phyloP scores from a whole-genome alignment of 148 eudicot species.

The Bassia scoparia region DNA sequence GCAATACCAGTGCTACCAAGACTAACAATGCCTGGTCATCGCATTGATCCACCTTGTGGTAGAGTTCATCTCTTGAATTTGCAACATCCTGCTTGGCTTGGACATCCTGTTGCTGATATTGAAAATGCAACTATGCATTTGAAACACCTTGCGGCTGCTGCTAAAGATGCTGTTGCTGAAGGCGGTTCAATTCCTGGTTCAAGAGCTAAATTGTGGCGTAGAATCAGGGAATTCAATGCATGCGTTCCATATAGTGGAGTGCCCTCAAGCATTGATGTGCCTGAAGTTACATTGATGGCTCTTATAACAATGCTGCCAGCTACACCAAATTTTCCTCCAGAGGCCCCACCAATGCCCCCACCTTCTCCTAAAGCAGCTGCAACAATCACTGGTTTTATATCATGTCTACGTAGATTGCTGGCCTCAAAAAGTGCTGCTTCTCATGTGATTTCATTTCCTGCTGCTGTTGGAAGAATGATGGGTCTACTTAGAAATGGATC shows the following conservation, averaged over 20 bases:
- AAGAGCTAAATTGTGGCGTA: constrained; percentile 95
- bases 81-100: constrained; percentile 42
- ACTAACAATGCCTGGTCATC: constrained; percentile 97
- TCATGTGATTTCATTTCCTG: constrained; percentile 95
- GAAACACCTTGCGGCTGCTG: constrained; percentile 89
- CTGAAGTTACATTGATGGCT: constrained; percentile 98
- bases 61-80: constrained; percentile 50
- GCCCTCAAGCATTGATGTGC: constrained; percentile 78
- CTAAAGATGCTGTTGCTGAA: constrained; percentile 97
- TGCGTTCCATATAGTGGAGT: constrained; percentile 86
- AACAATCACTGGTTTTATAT: constrained; percentile 80
- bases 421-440: constrained; percentile 93
- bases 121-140: constrained; percentile 79
- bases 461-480: constrained; percentile 98
- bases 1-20: constrained; percentile 85
- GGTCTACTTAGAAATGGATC: constrained; percentile 98
- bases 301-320: constrained; percentile 94
- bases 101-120: constrained; percentile 47
- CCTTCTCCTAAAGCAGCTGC: constrained; percentile 99
- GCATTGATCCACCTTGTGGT: constrained; percentile 97
- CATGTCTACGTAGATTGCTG: constrained; percentile 81
- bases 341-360: constrained; percentile 86
- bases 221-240: constrained; percentile 97
- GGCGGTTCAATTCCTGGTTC: constrained; percentile 98
- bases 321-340: constrained; percentile 87